phyloP scores from a whole-genome alignment of 2,329 filamentous ascomycete genomes.

The Geoglossum cookeanum region DNA sequence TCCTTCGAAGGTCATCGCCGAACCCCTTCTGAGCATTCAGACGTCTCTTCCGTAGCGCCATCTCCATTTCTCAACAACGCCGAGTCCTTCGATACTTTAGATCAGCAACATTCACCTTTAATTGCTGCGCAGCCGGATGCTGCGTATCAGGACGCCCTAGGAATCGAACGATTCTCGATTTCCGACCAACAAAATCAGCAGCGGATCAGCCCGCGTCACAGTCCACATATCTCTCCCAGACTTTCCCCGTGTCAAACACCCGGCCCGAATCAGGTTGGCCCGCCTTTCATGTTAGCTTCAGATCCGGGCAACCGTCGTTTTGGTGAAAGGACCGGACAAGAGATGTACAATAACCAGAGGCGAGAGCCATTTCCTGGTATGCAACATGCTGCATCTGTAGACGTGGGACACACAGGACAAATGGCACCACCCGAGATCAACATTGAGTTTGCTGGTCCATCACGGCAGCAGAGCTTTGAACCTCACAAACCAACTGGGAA shows the following conservation, averaged over 20 bases:
- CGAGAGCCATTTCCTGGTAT: constrained; percentile 23
- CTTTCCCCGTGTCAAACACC: constrained; percentile 52
- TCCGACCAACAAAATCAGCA: constrained; percentile 40
- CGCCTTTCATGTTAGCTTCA: constrained; percentile 38
- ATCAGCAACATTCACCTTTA: constrained; percentile 60
- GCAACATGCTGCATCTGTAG: constrained; percentile 27
- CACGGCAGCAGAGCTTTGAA: constrained; percentile 46
- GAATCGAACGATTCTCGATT: constrained; percentile 63
- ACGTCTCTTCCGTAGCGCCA: constrained; percentile 60
- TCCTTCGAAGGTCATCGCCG: constrained; percentile 67
- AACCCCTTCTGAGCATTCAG: constrained; percentile 77
- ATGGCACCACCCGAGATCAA: constrained; percentile 92
- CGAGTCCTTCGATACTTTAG: constrained; percentile 58
- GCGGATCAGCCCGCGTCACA: constrained; percentile 43
- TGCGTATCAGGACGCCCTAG: constrained; percentile 59
- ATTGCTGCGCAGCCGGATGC: constrained; percentile 50
- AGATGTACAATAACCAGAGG: constrained; percentile 30
- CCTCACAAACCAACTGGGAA: constrained; percentile 44
- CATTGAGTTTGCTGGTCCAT: constrained; percentile 72
- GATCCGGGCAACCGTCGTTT: constrained; percentile 32
- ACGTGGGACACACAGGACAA: constrained; percentile 48
- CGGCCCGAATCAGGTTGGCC: constrained; percentile 35
- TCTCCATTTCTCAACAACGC: constrained; percentile 65
- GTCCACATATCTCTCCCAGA: constrained; percentile 50
- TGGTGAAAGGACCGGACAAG: constrained; percentile 20